Evolutionary conservation across 495 filamentous ascomycete species (phyloP), one percentile per base, ranked within the genome.

Genomic region (Bathelium albidoporum): DNA sequence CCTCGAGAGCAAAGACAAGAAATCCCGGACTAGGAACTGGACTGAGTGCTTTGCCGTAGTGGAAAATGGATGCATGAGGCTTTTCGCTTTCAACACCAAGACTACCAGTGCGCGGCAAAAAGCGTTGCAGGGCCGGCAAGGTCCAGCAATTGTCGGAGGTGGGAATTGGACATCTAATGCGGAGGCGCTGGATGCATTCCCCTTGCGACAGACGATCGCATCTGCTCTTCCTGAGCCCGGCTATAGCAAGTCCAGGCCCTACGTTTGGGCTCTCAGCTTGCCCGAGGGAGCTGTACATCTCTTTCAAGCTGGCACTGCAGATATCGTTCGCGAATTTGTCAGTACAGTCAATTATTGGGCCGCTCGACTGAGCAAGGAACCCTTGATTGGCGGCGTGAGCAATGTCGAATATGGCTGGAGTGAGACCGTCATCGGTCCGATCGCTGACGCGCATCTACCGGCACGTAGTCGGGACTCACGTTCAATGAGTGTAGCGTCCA

Each of bases 341-440:
- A 85, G 84, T 36, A 95, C 90, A 0, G 93, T 90, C 68, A 99
- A 99, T 76, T 99, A 99, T 76, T 99, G 94, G 94, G 90, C 89
- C 69, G 91, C 94, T 1, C 83, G 94, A 49, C 79, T 97, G 10
- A 95, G 90, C 69, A 97, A 96, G 65, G 89, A 96, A 65, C 94
- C 94, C 12, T 78, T 97, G 3, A 82, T 91, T 10, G 94, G 93
- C 29, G 93, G 90, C 65, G 87, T 97, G 69, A 95, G 90, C 76
- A 99, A 97, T 69, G 87, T 97, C 59, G 95, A 99, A 73, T 97
- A 97, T 72, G 94, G 94, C 62, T 97, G 95, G 94, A 88, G 89
- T 61, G 92, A 96, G 55, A 78, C 82, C n/a, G 81, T 96, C 67
- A 85, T 96, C 70, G 93, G 95, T 69, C 82, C 83, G 58, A 85